Percentiles rank a stretch among this genome's conserved stretches.
Evolutionary conservation across 2,329 filamentous ascomycete species (phyloP).

Genomic region (Cercospora zeina): DNA sequence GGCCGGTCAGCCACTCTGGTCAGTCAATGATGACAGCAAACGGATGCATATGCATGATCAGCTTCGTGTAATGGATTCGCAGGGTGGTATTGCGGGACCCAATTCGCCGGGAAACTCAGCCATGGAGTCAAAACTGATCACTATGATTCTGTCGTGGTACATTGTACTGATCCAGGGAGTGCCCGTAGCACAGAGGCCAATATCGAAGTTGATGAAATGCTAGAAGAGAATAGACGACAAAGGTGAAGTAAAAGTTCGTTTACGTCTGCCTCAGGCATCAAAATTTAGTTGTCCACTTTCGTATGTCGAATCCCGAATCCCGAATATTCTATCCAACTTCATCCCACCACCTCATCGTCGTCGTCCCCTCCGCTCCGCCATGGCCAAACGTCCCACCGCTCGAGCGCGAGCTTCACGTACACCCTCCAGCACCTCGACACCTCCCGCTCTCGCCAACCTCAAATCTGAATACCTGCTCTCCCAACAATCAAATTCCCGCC

Average conservation of each 20-base stretch:
- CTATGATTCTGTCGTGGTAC: too few species aligned
- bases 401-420: slow-evolving; percentile 18
- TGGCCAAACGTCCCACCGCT: slow-evolving; percentile 17
- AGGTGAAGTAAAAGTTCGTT: background rate
- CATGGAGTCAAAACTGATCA: too few species aligned
- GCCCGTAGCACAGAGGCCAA: too few species aligned
- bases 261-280: background rate
- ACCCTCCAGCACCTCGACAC: slow-evolving; percentile 19
- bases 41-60: too few species aligned
- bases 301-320: background rate
- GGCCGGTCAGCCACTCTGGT: too few species aligned
- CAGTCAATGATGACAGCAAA: too few species aligned
- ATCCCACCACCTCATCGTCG: background rate
- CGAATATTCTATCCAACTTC: background rate
- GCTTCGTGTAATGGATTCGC: too few species aligned
- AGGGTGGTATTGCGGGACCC: too few species aligned
- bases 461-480: slow-evolving; percentile 15
- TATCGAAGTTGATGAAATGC: too few species aligned
- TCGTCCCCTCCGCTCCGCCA: background rate
- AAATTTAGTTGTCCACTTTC: background rate
- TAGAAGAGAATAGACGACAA: too few species aligned
- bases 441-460: slow-evolving; percentile 15
- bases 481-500: slow-evolving; percentile 37
- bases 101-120: too few species aligned
- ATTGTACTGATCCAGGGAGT: too few species aligned